Conservation (phyloP, 176 grass and related monocot genomes). For the Dactylis glomerata region DNA sequence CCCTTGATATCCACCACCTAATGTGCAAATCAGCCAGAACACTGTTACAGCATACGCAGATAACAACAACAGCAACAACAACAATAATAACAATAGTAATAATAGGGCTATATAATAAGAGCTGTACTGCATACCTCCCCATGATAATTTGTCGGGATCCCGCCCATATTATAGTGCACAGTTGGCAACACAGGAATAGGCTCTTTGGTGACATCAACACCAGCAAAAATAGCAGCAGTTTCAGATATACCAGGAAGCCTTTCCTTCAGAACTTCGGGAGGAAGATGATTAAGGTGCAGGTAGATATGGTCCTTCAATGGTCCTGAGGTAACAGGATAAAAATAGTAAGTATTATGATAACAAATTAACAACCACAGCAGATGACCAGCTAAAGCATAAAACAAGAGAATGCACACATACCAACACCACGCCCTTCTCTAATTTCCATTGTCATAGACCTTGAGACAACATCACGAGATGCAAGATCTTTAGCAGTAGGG, state of each 20-base stretch:
- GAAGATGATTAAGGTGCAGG: slow-evolving; percentile 79
- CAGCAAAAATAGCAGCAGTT: slow-evolving; percentile 96
- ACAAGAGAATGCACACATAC: slow-evolving; percentile 26
- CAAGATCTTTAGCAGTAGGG: slow-evolving; percentile 73
- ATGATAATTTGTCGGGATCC: slow-evolving; percentile 95
- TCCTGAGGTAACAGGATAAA: slow-evolving; percentile 33
- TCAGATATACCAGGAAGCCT: slow-evolving; percentile 97
- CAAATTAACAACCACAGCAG: slow-evolving; percentile 1
- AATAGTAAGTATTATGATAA: neutral
- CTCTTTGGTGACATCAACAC: slow-evolving; percentile 96
- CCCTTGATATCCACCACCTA: slow-evolving; percentile 71
- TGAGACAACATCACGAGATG: slow-evolving; percentile 84
- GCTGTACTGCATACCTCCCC: slow-evolving; percentile 58
- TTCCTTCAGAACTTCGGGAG: slow-evolving; percentile 87
- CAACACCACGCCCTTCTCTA: slow-evolving; percentile 70
- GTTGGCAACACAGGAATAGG: slow-evolving; percentile 97
- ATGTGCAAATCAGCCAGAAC: slow-evolving; percentile 18
- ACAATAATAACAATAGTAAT: neutral
- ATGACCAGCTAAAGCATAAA: neutral
- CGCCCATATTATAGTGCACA: slow-evolving; percentile 98
- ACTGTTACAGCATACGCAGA: neutral
- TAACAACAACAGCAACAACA: neutral
- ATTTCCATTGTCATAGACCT: slow-evolving; percentile 90
- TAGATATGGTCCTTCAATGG: slow-evolving; percentile 93
- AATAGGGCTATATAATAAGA: neutral